These are phyloP conservation scores for Geotrichum klebahnii DNA, from an alignment of 1,139 yeast genomes.

Conservation along the genomic window DNA sequence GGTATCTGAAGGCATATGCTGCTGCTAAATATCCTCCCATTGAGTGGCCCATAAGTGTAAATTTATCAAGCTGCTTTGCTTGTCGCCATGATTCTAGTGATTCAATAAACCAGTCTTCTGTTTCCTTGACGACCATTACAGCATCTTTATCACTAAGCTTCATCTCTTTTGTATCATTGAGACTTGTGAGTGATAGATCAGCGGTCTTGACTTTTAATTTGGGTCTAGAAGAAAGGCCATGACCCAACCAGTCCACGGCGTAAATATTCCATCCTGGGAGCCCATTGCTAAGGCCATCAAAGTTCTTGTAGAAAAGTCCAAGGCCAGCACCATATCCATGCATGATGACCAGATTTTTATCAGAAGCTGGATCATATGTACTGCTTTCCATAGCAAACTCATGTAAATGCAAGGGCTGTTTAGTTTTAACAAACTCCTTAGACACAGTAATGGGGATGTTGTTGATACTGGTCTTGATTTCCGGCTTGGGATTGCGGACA, in stretches of 20 bases:
- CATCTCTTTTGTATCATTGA: not conserved
- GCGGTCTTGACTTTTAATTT: constrained; percentile 37
- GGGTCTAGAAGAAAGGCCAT: constrained; percentile 72
- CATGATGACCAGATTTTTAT: constrained; percentile 49
- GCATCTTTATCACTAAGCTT: constrained; percentile 33
- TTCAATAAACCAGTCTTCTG: constrained; percentile 72
- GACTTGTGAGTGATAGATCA: constrained; percentile 29
- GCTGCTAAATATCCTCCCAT: constrained; percentile 82
- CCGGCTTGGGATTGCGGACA: constrained; percentile 37
- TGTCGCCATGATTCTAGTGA: constrained; percentile 72
- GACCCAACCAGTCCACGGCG: constrained; percentile 72
- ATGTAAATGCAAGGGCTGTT: constrained; percentile 49
- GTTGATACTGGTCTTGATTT: constrained; percentile 4
- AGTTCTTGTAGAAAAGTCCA: constrained; percentile 73
- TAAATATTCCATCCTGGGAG: constrained; percentile 42
- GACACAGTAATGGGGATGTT: constrained; percentile 48
- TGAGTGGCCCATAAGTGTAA: constrained; percentile 79
- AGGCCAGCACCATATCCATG: constrained; percentile 89
- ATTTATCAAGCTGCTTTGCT: constrained; percentile 43
- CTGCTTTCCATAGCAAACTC: constrained; percentile 45
- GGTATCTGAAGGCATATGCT: constrained; percentile 72
- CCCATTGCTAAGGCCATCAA: constrained; percentile 45
- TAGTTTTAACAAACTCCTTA: constrained; percentile 50
- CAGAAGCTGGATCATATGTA: constrained; percentile 13
- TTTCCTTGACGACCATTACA: constrained; percentile 45